Base-by-base conservation (phyloP, 352 stramenopile genomes). In the Phytopythium delawarense region DNA sequence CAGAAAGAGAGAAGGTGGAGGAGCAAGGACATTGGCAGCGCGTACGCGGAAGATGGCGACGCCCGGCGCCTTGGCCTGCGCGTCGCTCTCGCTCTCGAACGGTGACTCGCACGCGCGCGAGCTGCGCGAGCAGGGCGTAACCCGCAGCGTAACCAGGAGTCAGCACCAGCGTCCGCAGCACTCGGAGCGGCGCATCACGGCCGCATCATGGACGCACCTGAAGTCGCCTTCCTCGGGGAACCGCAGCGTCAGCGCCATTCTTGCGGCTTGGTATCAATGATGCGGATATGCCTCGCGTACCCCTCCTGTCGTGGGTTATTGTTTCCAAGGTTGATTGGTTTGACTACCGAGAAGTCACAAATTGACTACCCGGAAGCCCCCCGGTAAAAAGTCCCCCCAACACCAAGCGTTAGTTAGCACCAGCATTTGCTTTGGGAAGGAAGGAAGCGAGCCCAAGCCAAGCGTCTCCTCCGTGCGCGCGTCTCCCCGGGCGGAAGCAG, bases 11-110 rank as follows among this genome's bases (percentile, higher is more conserved):
- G 39, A 25, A 59, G 9, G 20, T 4, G 20, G 58, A 21, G 20
- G 30, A 13, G 16, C 11, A 46, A 30, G 15, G 2, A 13, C 16
- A 51, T 2, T 51, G 20, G 8, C 2, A 32, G 46, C 15, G 62
- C 71, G 58, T 81, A 91, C 81, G 7, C 82, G 79, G 61, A 91
- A 91, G 55, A 87, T 66, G 39, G 76, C 73, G n/a, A 71, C 59
- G 59, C 66, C 65, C 7, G 69, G 61, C 0, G 61, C 30, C 25
- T 65, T 50, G 23, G 70, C 61, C 4, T 60, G 57, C 11, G 67
- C 53, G 28, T 76, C 70, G 0, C 58, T 48, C 11, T 76, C 63
- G 8, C 66, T 61, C 20, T 76, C 69, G 42, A 74, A 71, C 18
- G 71, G 70, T 9, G 71, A 44, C n/a, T 70, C 69, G 12, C 75